A percentile compares a stretch with the other conserved stretches of the same genome.
Evolutionary conservation across 192 early-diverging fungal genomes (phyloP).

Genomic region (Gamsiella multidivaricata): DNA sequence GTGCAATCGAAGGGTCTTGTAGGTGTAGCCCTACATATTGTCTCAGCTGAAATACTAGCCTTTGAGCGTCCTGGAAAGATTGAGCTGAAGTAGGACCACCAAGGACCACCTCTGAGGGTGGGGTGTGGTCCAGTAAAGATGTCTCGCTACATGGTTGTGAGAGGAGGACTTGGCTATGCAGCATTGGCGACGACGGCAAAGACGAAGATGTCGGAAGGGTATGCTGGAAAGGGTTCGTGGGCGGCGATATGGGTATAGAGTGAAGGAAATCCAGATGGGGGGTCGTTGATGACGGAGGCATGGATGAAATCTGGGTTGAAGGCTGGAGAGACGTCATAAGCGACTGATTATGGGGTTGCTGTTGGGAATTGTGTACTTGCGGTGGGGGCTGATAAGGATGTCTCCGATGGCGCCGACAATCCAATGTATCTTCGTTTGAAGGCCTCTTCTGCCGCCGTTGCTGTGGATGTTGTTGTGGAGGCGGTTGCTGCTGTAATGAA

Average conservation of each 20-base stretch:
- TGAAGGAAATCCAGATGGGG: conserved; percentile 21
- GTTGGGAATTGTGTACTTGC: background rate
- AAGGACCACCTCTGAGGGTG: background rate
- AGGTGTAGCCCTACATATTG: conserved; percentile 14
- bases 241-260: conserved; percentile 14
- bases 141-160: background rate
- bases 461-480: conserved; percentile 1
- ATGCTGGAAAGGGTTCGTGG: background rate
- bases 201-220: background rate
- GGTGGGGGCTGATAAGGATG: background rate
- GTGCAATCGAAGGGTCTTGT: conserved; percentile 6
- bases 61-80: conserved; percentile 19
- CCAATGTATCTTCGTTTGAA: background rate
- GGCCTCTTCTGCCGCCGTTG: too few species aligned
- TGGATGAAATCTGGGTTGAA: too few species aligned
- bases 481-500: background rate
- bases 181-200: background rate
- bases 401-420: background rate
- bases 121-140: background rate
- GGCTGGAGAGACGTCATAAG: too few species aligned
- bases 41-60: conserved; percentile 7
- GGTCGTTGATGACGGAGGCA: background rate
- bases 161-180: background rate
- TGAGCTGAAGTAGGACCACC: too few species aligned
- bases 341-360: too few species aligned